Percentiles rank a stretch among this genome's conserved stretches.
Conservation (phyloP, 345 rosid genomes). For the Pistacia atlantica region DNA sequence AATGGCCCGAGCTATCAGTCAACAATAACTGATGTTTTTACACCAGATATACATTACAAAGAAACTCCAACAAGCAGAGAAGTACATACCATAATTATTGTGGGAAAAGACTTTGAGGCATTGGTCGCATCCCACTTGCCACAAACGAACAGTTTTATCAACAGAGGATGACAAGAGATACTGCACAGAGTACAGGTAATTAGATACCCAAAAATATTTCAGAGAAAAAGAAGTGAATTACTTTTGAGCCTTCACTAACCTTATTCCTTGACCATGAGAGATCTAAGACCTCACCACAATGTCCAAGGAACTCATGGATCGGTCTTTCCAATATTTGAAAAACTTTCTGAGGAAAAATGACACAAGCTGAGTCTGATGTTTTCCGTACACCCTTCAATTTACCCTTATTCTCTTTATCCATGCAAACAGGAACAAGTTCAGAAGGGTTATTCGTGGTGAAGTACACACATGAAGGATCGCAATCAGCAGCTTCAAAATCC, state of each 20-base stretch:
- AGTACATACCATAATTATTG: slow-evolving; percentile 41
- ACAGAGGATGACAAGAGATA: slow-evolving; percentile 49
- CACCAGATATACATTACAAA: not conserved
- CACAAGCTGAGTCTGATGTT: slow-evolving; percentile 35
- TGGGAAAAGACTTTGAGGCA: slow-evolving; percentile 44
- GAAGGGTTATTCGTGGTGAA: slow-evolving; percentile 37
- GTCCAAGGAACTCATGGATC: slow-evolving; percentile 55
- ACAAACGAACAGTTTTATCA: slow-evolving; percentile 58
- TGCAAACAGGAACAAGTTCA: slow-evolving; percentile 32
- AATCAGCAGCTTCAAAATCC: slow-evolving; percentile 20
- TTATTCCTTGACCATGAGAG: slow-evolving; percentile 57
- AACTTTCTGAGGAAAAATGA: slow-evolving; percentile 42
- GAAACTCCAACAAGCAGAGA: slow-evolving; percentile 5
- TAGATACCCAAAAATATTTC: slow-evolving; percentile 11
- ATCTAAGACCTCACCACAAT: slow-evolving; percentile 46
- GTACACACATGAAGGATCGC: slow-evolving; percentile 38
- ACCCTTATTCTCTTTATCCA: slow-evolving; percentile 23
- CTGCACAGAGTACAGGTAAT: slow-evolving; percentile 30
- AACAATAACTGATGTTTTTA: not conserved
- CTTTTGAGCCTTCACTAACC: slow-evolving; percentile 29
- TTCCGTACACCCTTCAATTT: slow-evolving; percentile 27
- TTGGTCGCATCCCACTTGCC: slow-evolving; percentile 49
- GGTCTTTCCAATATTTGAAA: slow-evolving; percentile 45
- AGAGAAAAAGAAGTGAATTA: not conserved
- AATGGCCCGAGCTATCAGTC: not conserved